Base-by-base conservation (phyloP, 139 green algal species). In the Astrephomene gubernaculifera region DNA sequence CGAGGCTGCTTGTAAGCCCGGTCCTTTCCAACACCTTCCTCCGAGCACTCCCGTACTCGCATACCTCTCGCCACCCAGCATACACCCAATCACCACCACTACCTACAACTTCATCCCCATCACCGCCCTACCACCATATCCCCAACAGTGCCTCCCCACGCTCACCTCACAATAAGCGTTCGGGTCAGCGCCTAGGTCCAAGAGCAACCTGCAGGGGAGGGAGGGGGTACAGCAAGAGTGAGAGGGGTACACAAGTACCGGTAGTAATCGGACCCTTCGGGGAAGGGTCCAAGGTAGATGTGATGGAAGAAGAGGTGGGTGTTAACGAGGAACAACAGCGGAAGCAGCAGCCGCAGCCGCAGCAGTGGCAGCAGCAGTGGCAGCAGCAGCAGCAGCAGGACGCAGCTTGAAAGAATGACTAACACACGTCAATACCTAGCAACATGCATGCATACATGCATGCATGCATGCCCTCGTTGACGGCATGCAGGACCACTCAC, bases 161-260 rank as follows among this genome's bases (percentile, higher is more conserved):
- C n/a, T n/a, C n/a, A n/a, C n/a, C n/a, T n/a, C n/a, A n/a, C n/a
- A n/a, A n/a, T 54, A 86, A 4, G 61, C 24, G 49, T 86, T 86
- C 65, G 65, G 65, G 79, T 86, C 65, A 35, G 79, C 70, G 43
- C 70, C 70, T 43, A 78, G 70, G 70, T 78, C 70, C 29, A 78
- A 38, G 12, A n/a, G 17, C 70, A 78, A 43, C 70, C 68, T 72
- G 65, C 63, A 41, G n/a, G 63, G n/a, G n/a, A n/a, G 9, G 61
- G 29, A 9, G 7, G 21, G 57, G 19, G 57, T 67, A 41, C 63
- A 25, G 63, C 19, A 33, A 22, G 19, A 65, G 57, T 6, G 57
- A n/a, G 9, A 65, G n/a, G n/a, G n/a, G n/a, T n/a, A n/a, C n/a
- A n/a, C n/a, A n/a, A n/a, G n/a, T n/a, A n/a, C n/a, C n/a, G n/a